Percentiles rank a stretch among this genome's conserved stretches.
Conservation (phyloP, 129 eudicot genomes). For the Silybum marianum region DNA sequence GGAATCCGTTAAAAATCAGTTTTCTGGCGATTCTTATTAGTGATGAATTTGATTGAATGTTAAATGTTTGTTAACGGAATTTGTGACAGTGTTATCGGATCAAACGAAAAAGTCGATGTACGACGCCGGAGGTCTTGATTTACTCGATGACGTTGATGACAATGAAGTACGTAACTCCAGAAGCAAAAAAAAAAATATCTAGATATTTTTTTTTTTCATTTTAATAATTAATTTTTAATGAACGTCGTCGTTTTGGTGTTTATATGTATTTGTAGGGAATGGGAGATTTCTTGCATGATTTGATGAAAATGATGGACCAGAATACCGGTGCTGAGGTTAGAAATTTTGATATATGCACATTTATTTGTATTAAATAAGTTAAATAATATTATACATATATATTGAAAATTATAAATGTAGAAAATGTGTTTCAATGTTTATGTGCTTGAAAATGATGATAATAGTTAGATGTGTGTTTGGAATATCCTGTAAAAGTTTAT, state of each 20-base stretch:
- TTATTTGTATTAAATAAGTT: too few species aligned
- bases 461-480: too few species aligned
- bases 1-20: not conserved
- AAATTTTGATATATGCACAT: too few species aligned
- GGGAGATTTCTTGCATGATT: conserved; percentile 85
- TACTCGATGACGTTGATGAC: conserved; percentile 64
- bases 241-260: not conserved
- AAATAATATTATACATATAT: too few species aligned
- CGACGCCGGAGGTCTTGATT: conserved; percentile 80
- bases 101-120: conserved; percentile 71
- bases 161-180: conserved; percentile 49
- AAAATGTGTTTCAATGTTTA: too few species aligned
- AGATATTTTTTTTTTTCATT: conserved; percentile 31
- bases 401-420: too few species aligned
- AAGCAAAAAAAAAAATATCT: conserved; percentile 32
- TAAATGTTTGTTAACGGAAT: conserved; percentile 6
- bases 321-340: conserved; percentile 65
- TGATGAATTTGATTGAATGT: not conserved
- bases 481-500: too few species aligned
- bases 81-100: conserved; percentile 71
- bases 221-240: not conserved
- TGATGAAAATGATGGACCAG: conserved; percentile 74
- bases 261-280: conserved; percentile 46
- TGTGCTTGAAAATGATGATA: too few species aligned
- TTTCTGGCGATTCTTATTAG: not conserved